phyloP scores from a whole-genome alignment of 1,284 basidiomycete genomes.

The Fomitopsis pinicola region DNA sequence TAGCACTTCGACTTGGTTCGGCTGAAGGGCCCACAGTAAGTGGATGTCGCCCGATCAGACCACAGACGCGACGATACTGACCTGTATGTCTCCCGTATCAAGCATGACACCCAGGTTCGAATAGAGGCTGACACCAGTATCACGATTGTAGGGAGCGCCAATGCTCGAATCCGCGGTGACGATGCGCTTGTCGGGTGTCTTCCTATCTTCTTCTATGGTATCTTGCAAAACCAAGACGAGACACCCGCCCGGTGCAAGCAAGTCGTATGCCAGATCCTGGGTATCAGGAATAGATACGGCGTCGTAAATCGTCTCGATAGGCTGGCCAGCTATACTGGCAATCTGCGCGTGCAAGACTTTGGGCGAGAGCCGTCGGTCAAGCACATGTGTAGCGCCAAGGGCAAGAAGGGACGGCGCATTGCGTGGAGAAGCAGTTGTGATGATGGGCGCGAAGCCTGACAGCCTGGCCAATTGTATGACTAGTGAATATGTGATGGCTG shows the following conservation, averaged over 20 bases:
- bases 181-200: constrained; percentile 3
- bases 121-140: constrained; percentile 7
- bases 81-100: constrained; percentile 11
- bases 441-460: constrained; percentile 45
- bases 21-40: constrained; percentile 8
- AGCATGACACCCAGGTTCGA: constrained; percentile 6
- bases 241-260: constrained; percentile 23
- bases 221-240: constrained; percentile 14
- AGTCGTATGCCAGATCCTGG: constrained; percentile 18
- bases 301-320: constrained; percentile 23
- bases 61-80: background rate
- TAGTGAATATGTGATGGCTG: background rate
- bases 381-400: constrained; percentile 21
- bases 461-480: constrained; percentile 41
- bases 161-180: constrained; percentile 6
- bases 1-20: constrained; percentile 35
- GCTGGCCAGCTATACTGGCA: constrained; percentile 8
- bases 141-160: background rate
- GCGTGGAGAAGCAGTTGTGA: constrained; percentile 42
- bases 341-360: constrained; percentile 4
- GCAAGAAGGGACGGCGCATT: constrained; percentile 36
- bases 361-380: constrained; percentile 17
- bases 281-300: constrained; percentile 18
- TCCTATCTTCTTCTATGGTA: constrained; percentile 3
- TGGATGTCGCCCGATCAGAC: background rate